These are phyloP conservation scores for Ostreobium quekettii DNA, from an alignment of 139 green algal species.

Conservation along the genomic window DNA sequence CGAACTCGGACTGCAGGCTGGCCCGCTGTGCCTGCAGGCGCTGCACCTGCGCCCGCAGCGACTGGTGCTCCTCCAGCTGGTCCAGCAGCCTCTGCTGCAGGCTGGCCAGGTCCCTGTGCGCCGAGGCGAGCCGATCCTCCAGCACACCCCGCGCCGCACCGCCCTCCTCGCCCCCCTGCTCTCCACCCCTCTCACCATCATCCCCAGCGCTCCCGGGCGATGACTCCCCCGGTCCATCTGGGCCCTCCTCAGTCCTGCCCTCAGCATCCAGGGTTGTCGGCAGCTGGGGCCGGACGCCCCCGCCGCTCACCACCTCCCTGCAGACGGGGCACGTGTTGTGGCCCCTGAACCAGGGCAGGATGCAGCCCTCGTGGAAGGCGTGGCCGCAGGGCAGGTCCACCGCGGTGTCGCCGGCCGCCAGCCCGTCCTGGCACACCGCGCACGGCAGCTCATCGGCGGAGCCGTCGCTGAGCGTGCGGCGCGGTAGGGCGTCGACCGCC, in stretches of 20 bases:
- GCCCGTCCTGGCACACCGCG: slow-evolving; percentile 8
- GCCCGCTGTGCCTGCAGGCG: slow-evolving; percentile 9
- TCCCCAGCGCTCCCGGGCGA: not conserved
- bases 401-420: not conserved
- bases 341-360: slow-evolving; percentile 9
- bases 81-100: slow-evolving; percentile 1
- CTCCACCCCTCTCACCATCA: not conserved
- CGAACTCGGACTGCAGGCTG: not conserved
- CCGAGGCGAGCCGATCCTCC: slow-evolving; percentile 2
- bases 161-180: not conserved
- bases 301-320: too few species aligned
- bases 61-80: slow-evolving; percentile 4
- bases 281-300: too few species aligned
- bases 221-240: too few species aligned
- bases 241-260: too few species aligned
- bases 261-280: too few species aligned
- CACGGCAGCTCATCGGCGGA: not conserved
- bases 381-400: slow-evolving; percentile 9
- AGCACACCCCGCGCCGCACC: not conserved
- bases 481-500: not conserved
- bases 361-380: slow-evolving; percentile 12
- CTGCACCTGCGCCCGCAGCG: not conserved
- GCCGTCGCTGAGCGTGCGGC: not conserved
- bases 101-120: not conserved
- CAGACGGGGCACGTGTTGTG: slow-evolving; percentile 18